Evolutionary conservation across 306 rosid species (phyloP), one percentile per base, ranked within the genome.

Genomic region (Dalbergia cultrata): DNA sequence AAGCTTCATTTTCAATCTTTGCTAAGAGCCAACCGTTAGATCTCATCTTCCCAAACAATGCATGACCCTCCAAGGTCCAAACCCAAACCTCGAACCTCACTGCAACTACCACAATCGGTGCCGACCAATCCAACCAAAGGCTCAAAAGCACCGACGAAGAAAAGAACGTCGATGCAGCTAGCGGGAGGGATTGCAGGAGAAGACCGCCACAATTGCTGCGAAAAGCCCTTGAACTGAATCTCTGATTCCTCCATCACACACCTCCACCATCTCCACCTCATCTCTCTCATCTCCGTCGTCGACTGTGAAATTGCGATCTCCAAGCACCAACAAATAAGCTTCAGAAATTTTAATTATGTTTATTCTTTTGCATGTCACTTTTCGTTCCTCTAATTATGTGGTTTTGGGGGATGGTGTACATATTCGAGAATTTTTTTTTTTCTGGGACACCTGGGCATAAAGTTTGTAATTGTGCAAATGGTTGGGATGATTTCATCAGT

Each of bases 351-450:
- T 2, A 26, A 86, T 67, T 67, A 54, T 86, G 89, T 82, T 80
- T 80, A 87, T 88, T 79, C 62, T 81, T 72, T 72, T 77, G 88
- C 65, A 35, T 78, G 53, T 67, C 65, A 61, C 52, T 72, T 70
- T 72, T 77, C 76, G 76, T 76, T 72, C 52, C 81, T 80, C 75
- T 70, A 50, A 64, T 85, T 72, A 57, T 74, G 88, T 78, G 33
- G 71, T 85, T 82, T 71, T 71, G 67, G 88, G 89, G 91, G 91
- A 63, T 87, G 92, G 88, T 86, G 95, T 95, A 95, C 94, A 92
- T 90, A 87, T 63, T 77, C 90, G 79, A 85, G 80, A 73, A 88
- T 86, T 91, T 76, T 41, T 26, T 67, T 66, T 67, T 75, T 69
- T 77, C 10, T 83, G 78, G 77, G 86, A 85, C 88, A 87, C 82